Evolutionary conservation across 2,329 filamentous ascomycete species (phyloP), one percentile per base, ranked within the genome.

Genomic region (Clonostachys solani): DNA sequence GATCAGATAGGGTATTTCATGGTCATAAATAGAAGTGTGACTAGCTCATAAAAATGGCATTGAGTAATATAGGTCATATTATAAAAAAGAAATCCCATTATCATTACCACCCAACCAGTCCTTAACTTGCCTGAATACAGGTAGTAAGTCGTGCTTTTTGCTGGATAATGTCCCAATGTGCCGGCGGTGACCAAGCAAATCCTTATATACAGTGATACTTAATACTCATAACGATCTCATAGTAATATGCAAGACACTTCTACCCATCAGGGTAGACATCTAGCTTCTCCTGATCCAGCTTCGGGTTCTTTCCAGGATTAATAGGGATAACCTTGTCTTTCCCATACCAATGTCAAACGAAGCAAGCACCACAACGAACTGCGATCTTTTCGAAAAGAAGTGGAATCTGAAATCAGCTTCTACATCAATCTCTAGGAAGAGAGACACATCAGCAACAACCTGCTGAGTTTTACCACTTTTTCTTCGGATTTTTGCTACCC

Each of bases 251-350:
- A 35, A 75, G 52, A 49, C 68, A 72, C 49, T 67, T 63, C 50
- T 76, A 75, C 0, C 73, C 72, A 7, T 54, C 56, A 0, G 72
- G 71, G 55, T 69, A 75, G 9, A 51, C 50, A 35, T 60, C 56
- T 33, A 74, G 52, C 50, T 64, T 66, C 40, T 61, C 60, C 37
- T 69, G 62, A 49, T 74, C 65, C 3, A 77, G 47, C 6, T 48
- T 44, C 0, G 72, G 73, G 13, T 73, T 56, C 44, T 62, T 66
- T 5, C 56, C 60, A 1, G 72, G 70, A 48, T 74, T 66, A 2
- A 72, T 68, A 6, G 63, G 64, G 46, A 73, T 63, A 42, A 77
- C 50, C 56, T 77, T 77, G 55, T 77, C 74, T 61, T 77, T 77
- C 57, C 76, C 74, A 50, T 77, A 77, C 65, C 69, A 77, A 52